Base-by-base conservation (phyloP, 371 early-diverging fungal genomes). In the Mucor irregularis region DNA sequence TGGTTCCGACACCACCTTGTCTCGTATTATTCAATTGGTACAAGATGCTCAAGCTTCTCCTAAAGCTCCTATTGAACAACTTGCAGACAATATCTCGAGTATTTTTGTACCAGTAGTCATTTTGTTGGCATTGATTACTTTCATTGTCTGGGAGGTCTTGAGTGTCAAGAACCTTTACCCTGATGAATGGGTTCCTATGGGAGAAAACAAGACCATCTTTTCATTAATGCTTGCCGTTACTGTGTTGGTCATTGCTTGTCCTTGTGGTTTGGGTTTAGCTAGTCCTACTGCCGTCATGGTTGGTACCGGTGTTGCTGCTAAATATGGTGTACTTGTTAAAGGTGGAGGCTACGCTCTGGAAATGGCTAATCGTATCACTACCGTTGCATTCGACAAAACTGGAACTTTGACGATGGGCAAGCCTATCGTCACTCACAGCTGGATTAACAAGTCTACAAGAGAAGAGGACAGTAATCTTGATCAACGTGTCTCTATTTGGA, bases 351-450 rank as follows among this genome's bases (percentile, higher is more conserved):
- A 76, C 53, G 76, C 76, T 10, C 54, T 80, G 10, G 80, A 80
- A 54, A 83, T 85, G 79, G 92, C 92, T 13, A 97, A 94, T 47
- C 89, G 91, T 56, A 82, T 97, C 37, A 89, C 95, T 56, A 89
- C 96, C 2, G 90, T 96, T 56, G 95, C 93, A 46, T 98, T 95
- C 78, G 93, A 92, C 71, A 92, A 92, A 68, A 92, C 93, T 1
- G 93, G 93, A 7, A 92, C 93, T 0, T 53, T 92, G 43, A 92
- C 93, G 3, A 68, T 76, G 5, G 89, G 89, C 17, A 83, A 84
- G 31, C 81, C 83, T 37, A 59, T 64, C 8, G 82, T 86, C 28
- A 74, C 81, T 2, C 73, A 80, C 52, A 62, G 33, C 8, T 64
- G 65, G 65, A 56, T 60, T 31, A 50, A 58, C 28, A 48, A 42